Evolutionary conservation across 177 flowering plant species (phyloP), one percentile per base, ranked within the genome.

Genomic region (Vitis hybrid): DNA sequence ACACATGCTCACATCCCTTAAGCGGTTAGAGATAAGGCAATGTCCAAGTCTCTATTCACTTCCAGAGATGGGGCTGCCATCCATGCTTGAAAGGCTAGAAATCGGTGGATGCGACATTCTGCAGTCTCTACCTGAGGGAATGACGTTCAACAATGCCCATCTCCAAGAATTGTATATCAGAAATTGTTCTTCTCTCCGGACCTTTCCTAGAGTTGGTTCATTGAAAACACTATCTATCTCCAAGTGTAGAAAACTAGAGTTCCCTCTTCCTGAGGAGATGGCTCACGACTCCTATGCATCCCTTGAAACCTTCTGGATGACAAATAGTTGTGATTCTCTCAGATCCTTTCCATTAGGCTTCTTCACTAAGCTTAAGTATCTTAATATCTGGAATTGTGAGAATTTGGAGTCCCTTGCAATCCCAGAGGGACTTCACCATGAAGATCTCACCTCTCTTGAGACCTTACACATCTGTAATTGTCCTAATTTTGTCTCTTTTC

Each of bases 271-370:
- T 39, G 45, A 39, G 45, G 45, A 39, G 45, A 39, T 39, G 45
- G 45, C 45, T 11, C 52, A 52, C n/a, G 1, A 12, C 4, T 5
- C 1, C 17, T 55, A 34, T 19, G 2, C 63, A 30, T 57, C 60
- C 15, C 71, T 73, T 14, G 49, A 56, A 62, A 11, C 39, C 3
- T 21, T 59, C 48, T 55, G 11, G 39, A 1, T 21, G 51, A 60
- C 55, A 6, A 10, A 51, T 67, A 6, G 69, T 49, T 74, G 73
- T 51, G 64, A 64, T 50, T 65, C 65, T 4, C 70, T 75, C 3
- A 60, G 2, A 19, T 63, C 65, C 19, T 59, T 74, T 14, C 72
- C 72, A 4, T 39, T 74, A 19, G 39, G 19, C 49, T 17, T 51
- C 26, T 69, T 74, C 61, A 65, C 73, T 11, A 56, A 30, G 34